These are phyloP conservation scores for Curvularia hawaiiensis DNA, from an alignment of 2,329 filamentous ascomycete species.

Conservation along the genomic window DNA sequence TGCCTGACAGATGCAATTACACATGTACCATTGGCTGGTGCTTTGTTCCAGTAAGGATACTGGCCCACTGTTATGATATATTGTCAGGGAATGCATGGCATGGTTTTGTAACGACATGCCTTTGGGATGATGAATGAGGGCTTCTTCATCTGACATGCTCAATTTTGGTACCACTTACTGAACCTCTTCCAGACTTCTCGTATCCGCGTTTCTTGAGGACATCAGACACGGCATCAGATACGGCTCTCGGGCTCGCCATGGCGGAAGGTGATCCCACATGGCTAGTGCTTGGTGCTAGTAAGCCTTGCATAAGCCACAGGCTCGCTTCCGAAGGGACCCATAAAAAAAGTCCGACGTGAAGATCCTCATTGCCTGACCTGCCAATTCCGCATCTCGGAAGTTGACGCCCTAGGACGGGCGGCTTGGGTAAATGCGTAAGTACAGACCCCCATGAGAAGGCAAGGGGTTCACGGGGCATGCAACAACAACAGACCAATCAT, in stretches of 20 bases:
- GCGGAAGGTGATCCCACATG: slow-evolving; percentile 7
- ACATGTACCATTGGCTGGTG: neutral
- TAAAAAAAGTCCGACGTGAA: slow-evolving; percentile 6
- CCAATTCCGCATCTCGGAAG: neutral
- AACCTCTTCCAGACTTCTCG: neutral
- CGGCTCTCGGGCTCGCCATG: slow-evolving; percentile 3
- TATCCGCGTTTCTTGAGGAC: slow-evolving; percentile 3
- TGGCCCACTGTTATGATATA: neutral
- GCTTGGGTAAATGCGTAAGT: slow-evolving; percentile 1
- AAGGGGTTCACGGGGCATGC: neutral
- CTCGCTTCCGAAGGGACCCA: slow-evolving; percentile 9
- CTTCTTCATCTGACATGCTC: neutral
- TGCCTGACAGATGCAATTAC: neutral
- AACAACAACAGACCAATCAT: neutral
- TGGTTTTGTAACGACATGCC: neutral
- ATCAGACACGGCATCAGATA: slow-evolving; percentile 1
- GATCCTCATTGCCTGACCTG: slow-evolving; percentile 1
- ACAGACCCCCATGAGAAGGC: neutral
- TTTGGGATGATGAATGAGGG: neutral
- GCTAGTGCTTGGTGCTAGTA: slow-evolving; percentile 5
- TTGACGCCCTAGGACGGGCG: neutral
- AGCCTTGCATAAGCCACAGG: slow-evolving; percentile 9
- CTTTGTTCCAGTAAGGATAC: neutral
- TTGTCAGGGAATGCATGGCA: neutral
- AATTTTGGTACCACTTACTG: neutral